Base-by-base conservation (phyloP, 495 filamentous ascomycete species). In the Xeromyces bisporus region DNA sequence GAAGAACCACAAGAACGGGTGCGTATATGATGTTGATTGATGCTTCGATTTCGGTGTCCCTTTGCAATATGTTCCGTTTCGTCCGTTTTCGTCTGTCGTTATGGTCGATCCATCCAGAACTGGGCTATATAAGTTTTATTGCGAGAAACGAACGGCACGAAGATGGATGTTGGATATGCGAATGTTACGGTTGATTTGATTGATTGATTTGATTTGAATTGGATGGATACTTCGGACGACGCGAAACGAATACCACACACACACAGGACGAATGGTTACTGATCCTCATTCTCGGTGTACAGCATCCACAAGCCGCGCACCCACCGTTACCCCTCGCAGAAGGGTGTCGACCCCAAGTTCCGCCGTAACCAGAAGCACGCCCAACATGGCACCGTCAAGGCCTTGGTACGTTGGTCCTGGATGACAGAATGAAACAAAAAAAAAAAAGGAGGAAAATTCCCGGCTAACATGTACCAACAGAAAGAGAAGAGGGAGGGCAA, bases 281-380 rank as follows among this genome's bases (percentile, higher is more conserved):
- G 47, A 64, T 43, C 43, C 9, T 29, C 30, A 18, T 27, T 36
- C 37, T 29, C 36, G 2, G 13, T 30, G 29, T 51, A 53, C 59
- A 93, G 89, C 68, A 96, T 97, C 76, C 96, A 96, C 80, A 94
- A 93, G 76, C 91, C 91, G 28, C 96, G 92, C 73, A 96, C 89
- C 58, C 72, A 86, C 65, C 71, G 89, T 71, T 97, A 97, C 68
- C 89, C 91, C 42, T 94, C 87, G 52, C 75, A 96, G 46, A 93
- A 93, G 50, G 89, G 89, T 56, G 93, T 87, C 53, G 89, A 97
- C 69, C 83, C 89, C 56, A 97, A 97, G 75, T 97, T 96, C 74
- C 77, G 89, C 60, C 74, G 89, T 64, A 97, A 97, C 71, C 91
- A 97, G 69, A 80, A 84, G 53, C 86, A 96, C 75, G 91, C 91